phyloP scores from a whole-genome alignment of 768 basidiomycete genomes.

The Agaricus sinodeliciosus region DNA sequence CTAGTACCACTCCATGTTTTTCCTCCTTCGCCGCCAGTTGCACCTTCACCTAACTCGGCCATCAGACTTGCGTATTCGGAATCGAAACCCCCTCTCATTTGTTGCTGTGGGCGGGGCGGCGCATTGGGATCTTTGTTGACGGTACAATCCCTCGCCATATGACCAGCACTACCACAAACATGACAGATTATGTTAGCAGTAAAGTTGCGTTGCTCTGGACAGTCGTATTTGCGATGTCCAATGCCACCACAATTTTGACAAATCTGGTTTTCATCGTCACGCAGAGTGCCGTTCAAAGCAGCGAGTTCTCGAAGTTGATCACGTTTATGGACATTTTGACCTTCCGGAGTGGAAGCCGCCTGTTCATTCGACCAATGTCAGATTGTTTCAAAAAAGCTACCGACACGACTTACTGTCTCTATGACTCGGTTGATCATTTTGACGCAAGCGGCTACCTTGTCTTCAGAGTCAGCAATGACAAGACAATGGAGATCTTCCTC shows the following conservation, averaged over 20 bases:
- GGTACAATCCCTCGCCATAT: constrained; percentile 98
- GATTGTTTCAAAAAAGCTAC: background rate
- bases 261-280: constrained; percentile 98
- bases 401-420: constrained; percentile 74
- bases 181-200: constrained; percentile 99
- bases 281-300: constrained; percentile 95
- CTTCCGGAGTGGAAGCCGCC: constrained; percentile 99
- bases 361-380: constrained; percentile 23
- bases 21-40: constrained; percentile 41
- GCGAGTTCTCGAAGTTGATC: constrained; percentile 98
- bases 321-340: constrained; percentile 98
- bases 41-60: constrained; percentile 94
- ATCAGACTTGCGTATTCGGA: constrained; percentile 96
- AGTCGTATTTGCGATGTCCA: constrained; percentile 98
- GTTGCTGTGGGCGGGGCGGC: constrained; percentile 37
- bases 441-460: constrained; percentile 88
- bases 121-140: constrained; percentile 88
- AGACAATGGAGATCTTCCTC: constrained; percentile 99
- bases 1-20: constrained; percentile 48
- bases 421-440: constrained; percentile 96
- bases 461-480: constrained; percentile 86
- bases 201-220: constrained; percentile 96
- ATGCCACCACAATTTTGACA: constrained; percentile 95
- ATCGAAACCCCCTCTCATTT: constrained; percentile 80
- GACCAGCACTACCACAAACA: constrained; percentile 95